Evolutionary conservation across 805 yeast species (phyloP).

Genomic region (Candida morakotiae): DNA sequence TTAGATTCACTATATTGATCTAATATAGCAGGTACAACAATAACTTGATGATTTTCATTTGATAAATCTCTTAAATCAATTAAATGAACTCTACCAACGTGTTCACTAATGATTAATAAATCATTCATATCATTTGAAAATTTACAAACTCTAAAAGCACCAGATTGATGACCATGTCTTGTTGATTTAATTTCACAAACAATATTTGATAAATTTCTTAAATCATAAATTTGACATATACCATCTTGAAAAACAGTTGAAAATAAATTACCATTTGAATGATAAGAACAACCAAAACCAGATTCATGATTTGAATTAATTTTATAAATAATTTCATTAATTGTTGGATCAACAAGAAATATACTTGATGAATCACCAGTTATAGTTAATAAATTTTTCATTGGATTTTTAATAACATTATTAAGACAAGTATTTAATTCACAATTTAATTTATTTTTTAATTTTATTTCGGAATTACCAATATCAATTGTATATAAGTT

Average conservation of each 20-base stretch:
- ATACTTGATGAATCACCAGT: slow-evolving; percentile 78
- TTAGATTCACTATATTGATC: slow-evolving; percentile 33
- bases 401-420: slow-evolving; percentile 63
- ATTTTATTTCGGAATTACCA: slow-evolving; percentile 39
- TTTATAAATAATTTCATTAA: slow-evolving; percentile 25
- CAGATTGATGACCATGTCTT: slow-evolving; percentile 48
- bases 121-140: slow-evolving; percentile 64
- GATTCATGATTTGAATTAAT: slow-evolving; percentile 63
- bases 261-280: slow-evolving; percentile 69
- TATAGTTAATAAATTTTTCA: slow-evolving; percentile 32
- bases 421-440: slow-evolving; percentile 65
- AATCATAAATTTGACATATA: slow-evolving; percentile 68
- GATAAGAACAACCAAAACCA: slow-evolving; percentile 80
- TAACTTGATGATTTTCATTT: slow-evolving; percentile 64
- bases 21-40: slow-evolving; percentile 55
- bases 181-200: slow-evolving; percentile 57
- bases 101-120: slow-evolving; percentile 73
- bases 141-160: slow-evolving; percentile 63
- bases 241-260: slow-evolving; percentile 89
- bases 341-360: slow-evolving; percentile 48
- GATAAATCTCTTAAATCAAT: slow-evolving; percentile 69
- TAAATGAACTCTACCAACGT: slow-evolving; percentile 81
- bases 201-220: slow-evolving; percentile 55
- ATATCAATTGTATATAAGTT: slow-evolving; percentile 64
- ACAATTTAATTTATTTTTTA: slow-evolving; percentile 41